A percentile compares a stretch with the other conserved stretches of the same genome.
Evolutionary conservation across 2,329 filamentous ascomycete species (phyloP).

Genomic region (Pseudogymnoascus sp.): DNA sequence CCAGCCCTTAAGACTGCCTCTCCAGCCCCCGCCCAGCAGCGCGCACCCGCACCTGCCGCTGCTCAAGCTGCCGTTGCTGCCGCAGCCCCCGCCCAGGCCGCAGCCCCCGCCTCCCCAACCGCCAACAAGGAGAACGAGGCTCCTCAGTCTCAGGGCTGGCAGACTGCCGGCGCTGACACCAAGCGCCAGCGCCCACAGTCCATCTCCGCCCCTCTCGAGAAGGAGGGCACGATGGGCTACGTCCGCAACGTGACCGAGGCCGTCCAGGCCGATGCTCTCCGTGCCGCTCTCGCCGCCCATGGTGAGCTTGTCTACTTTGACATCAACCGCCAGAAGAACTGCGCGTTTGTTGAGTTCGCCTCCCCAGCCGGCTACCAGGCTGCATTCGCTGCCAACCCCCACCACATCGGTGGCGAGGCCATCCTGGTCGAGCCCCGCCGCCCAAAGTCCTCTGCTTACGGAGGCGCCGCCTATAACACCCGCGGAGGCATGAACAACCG

Average conservation of each 20-base stretch:
- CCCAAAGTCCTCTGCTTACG: conserved; percentile 63
- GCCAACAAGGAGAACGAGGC: conserved; percentile 29
- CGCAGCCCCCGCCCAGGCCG: conserved; percentile 32
- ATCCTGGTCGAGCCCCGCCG: conserved; percentile 87
- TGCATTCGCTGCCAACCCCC: conserved; percentile 77
- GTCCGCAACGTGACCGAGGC: conserved; percentile 94
- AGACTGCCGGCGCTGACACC: conserved; percentile 68
- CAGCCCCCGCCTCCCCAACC: conserved; percentile 45
- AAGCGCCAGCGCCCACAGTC: conserved; percentile 75
- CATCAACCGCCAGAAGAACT: conserved; percentile 84
- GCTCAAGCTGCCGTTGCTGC: conserved; percentile 29
- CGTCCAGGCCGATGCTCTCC: conserved; percentile 68
- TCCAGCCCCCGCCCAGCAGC: conserved; percentile 43
- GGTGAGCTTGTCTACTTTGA: conserved; percentile 68
- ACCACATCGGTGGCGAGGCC: conserved; percentile 72
- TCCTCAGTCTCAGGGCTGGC: conserved; percentile 52
- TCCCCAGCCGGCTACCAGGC: conserved; percentile 73
- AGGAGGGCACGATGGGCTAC: conserved; percentile 75
- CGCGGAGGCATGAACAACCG: conserved; percentile 53
- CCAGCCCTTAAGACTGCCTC: conserved; percentile 47
- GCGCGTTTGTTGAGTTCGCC: conserved; percentile 91
- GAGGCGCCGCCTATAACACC: conserved; percentile 58
- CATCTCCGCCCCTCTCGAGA: conserved; percentile 55
- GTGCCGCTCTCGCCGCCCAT: conserved; percentile 61
- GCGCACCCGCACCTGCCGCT: conserved; percentile 42